Conservation (phyloP, 23 red algal genomes). For the Chondrus crispus region DNA sequence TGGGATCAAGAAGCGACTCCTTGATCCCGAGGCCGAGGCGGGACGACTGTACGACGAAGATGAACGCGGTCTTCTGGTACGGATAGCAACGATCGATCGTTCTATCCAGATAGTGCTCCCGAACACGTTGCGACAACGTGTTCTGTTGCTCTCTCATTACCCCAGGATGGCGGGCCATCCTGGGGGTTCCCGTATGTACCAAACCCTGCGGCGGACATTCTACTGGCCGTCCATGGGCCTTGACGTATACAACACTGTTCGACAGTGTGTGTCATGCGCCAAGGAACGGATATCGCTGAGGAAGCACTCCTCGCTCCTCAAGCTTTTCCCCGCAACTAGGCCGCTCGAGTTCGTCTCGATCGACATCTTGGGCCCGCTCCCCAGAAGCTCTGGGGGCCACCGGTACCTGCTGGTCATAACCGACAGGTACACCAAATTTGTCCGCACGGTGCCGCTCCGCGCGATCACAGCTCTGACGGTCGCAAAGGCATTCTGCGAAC, state of each 20-base stretch:
- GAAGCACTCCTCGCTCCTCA: not conserved
- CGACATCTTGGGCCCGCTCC: not conserved
- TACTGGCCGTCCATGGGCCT: not conserved
- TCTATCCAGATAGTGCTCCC: not conserved
- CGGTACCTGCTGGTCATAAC: not conserved
- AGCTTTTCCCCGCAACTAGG: not conserved
- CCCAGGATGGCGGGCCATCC: constrained; percentile 9
- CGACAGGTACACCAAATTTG: not conserved
- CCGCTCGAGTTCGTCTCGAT: not conserved
- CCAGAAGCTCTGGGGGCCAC: not conserved
- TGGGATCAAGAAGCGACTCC: no score
- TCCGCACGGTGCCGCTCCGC: not conserved
- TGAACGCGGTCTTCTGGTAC: not conserved
- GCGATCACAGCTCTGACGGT: not conserved
- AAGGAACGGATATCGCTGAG: not conserved
- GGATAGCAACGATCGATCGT: not conserved
- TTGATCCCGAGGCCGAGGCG: no score
- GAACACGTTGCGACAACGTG: not conserved
- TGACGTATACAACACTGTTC: not conserved
- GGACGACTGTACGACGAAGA: not conserved
- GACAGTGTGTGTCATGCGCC: not conserved
- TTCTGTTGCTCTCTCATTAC: constrained; percentile 3
- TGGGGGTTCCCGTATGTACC: not conserved
- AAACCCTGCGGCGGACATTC: not conserved
- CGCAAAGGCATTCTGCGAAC: not conserved